These are phyloP conservation scores for Aristolochia fimbriata DNA, from an alignment of 164 flowering plant species.

Conservation along the genomic window DNA sequence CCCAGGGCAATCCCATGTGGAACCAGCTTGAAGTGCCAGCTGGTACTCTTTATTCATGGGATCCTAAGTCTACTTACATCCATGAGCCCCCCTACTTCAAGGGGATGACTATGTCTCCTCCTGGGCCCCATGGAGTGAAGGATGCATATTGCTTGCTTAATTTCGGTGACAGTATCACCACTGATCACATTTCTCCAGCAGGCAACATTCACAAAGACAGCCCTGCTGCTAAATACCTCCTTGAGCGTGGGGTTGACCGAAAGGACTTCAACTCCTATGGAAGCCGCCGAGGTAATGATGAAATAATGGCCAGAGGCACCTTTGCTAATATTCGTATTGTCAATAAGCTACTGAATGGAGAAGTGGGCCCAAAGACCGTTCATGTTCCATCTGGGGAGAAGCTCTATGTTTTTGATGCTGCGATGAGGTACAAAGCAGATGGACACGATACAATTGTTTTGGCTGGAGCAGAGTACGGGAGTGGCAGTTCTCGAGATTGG, in stretches of 20 bases:
- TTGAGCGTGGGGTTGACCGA: constrained; percentile 47
- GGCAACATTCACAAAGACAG: constrained; percentile 77
- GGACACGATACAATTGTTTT: constrained; percentile 51
- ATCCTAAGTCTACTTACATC: constrained; percentile 38
- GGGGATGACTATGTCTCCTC: constrained; percentile 61
- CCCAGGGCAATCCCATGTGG: constrained; percentile 42
- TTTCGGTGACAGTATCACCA: constrained; percentile 73
- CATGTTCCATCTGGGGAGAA: constrained; percentile 72
- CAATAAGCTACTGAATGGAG: constrained; percentile 62
- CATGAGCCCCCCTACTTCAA: constrained; percentile 44
- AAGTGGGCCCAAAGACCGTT: constrained; percentile 61
- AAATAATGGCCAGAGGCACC: constrained; percentile 71
- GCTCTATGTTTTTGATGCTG: constrained; percentile 57
- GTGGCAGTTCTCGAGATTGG: constrained; percentile 86
- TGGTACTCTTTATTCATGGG: constrained; percentile 30
- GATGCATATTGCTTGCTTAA: constrained; percentile 68
- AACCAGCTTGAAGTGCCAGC: constrained; percentile 33
- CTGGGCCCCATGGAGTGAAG: constrained; percentile 59
- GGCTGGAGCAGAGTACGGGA: constrained; percentile 79
- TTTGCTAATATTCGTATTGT: constrained; percentile 69
- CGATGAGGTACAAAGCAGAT: constrained; percentile 55
- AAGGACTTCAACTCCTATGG: constrained; percentile 74
- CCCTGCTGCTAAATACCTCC: constrained; percentile 63
- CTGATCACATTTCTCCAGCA: constrained; percentile 76
- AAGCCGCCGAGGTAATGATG: constrained; percentile 74